Evolutionary conservation across 306 rosid genomes (phyloP).

Genomic region (Malus sieversii): DNA sequence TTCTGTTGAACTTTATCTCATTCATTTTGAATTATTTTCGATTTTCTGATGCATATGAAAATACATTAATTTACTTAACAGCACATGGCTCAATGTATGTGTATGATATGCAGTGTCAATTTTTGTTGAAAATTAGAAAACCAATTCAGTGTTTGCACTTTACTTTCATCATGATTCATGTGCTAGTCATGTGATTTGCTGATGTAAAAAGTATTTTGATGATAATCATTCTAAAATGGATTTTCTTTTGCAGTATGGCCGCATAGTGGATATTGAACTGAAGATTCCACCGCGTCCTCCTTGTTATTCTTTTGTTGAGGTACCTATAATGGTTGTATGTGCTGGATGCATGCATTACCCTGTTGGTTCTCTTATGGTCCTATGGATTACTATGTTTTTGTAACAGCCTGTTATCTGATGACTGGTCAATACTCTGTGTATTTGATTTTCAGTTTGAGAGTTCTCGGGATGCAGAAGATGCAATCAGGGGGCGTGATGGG

Average conservation of each 20-base stretch:
- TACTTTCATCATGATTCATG: background rate
- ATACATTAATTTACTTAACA: background rate
- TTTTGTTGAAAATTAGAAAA: background rate
- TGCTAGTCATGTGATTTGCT: background rate
- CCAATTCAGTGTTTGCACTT: background rate
- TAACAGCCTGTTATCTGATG: background rate
- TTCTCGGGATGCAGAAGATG: slow-evolving; percentile 95
- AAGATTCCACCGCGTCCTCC: slow-evolving; percentile 98
- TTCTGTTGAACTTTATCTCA: background rate
- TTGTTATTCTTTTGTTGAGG: slow-evolving; percentile 96
- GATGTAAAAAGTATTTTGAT: background rate
- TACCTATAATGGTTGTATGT: slow-evolving; percentile 8
- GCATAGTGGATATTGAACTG: slow-evolving; percentile 82
- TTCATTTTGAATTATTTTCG: background rate
- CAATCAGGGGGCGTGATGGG: slow-evolving; percentile 95
- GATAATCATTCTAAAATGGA: slow-evolving; percentile 1
- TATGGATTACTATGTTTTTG: background rate
- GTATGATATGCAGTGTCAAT: background rate
- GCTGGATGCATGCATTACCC: background rate
- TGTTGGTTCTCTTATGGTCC: background rate
- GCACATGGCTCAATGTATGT: background rate
- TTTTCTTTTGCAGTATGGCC: slow-evolving; percentile 76
- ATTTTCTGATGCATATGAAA: background rate
- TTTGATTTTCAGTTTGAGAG: slow-evolving; percentile 66
- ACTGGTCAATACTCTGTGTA: background rate